phyloP scores from a whole-genome alignment of 2,329 filamentous ascomycete species.

The Microdochium nivale region DNA sequence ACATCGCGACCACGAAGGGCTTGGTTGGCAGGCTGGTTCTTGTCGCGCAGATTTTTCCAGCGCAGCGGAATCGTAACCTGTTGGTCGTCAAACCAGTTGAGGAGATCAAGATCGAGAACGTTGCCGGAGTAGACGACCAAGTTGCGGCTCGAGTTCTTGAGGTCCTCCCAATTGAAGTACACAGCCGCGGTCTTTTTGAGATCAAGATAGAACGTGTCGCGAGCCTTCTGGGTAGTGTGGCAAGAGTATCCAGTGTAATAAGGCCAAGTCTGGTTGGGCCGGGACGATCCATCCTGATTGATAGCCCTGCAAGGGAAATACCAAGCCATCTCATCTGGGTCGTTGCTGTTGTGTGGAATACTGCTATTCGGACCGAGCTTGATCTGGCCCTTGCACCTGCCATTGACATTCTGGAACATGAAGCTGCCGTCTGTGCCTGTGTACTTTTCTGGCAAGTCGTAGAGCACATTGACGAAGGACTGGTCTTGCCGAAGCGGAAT shows the following conservation, averaged over 20 bases:
- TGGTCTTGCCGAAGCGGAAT: constrained; percentile 49
- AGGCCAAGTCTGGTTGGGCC: constrained; percentile 63
- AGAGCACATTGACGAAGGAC: constrained; percentile 68
- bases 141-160: constrained; percentile 82
- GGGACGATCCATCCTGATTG: constrained; percentile 84
- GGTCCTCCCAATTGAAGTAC: constrained; percentile 92
- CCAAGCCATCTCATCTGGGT: constrained; percentile 67
- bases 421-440: constrained; percentile 93
- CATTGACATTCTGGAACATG: constrained; percentile 97
- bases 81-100: constrained; percentile 80
- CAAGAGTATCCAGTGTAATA: constrained; percentile 83
- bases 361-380: constrained; percentile 62
- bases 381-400: constrained; percentile 87
- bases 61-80: constrained; percentile 68
- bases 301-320: constrained; percentile 91
- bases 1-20: constrained; percentile 76
- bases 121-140: constrained; percentile 90
- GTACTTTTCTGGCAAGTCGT: constrained; percentile 72
- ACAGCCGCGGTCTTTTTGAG: constrained; percentile 71
- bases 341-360: constrained; percentile 65
- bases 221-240: constrained; percentile 64
- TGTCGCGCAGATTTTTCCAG: constrained; percentile 73
- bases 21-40: constrained; percentile 46
- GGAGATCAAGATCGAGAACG: constrained; percentile 80
- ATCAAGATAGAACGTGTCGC: constrained; percentile 65